These are phyloP conservation scores for Populus hybrid DNA, from an alignment of 441 rosid species.

Conservation along the genomic window DNA sequence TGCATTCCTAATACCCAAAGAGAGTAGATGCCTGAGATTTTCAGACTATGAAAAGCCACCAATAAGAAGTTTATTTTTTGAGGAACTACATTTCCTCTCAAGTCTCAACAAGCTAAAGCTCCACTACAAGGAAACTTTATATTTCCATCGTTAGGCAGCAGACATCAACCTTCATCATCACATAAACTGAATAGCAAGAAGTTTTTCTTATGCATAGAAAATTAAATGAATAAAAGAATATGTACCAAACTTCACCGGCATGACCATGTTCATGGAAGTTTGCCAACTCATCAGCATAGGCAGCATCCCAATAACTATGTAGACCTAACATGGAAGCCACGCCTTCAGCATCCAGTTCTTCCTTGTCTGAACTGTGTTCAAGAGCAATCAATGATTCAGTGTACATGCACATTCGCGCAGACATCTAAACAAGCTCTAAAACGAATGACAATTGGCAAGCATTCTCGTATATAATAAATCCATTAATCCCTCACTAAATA, in stretches of 20 bases:
- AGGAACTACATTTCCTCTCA: too few species aligned
- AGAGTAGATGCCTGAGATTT: too few species aligned
- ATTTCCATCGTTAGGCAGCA: too few species aligned
- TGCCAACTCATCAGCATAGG: conserved; percentile 79
- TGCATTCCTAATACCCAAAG: too few species aligned
- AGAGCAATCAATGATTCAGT: not conserved
- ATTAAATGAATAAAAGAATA: not conserved
- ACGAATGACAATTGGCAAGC: not conserved
- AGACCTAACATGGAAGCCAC: conserved; percentile 74
- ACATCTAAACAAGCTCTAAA: not conserved
- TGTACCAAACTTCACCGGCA: conserved; percentile 87
- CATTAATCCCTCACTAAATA: not conserved
- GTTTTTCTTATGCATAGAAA: not conserved
- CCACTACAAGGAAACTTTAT: too few species aligned
- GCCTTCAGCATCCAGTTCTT: conserved; percentile 78
- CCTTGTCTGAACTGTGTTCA: conserved; percentile 77
- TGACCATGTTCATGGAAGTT: conserved; percentile 90
- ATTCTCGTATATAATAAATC: not conserved
- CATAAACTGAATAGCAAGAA: not conserved
- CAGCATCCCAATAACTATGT: conserved; percentile 90
- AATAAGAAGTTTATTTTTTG: too few species aligned
- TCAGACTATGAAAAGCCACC: too few species aligned
- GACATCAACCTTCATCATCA: too few species aligned
- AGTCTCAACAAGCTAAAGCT: too few species aligned
- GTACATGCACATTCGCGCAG: not conserved